These are phyloP conservation scores for Entonaema liquescens DNA, from an alignment of 495 filamentous ascomycete species.

Conservation along the genomic window DNA sequence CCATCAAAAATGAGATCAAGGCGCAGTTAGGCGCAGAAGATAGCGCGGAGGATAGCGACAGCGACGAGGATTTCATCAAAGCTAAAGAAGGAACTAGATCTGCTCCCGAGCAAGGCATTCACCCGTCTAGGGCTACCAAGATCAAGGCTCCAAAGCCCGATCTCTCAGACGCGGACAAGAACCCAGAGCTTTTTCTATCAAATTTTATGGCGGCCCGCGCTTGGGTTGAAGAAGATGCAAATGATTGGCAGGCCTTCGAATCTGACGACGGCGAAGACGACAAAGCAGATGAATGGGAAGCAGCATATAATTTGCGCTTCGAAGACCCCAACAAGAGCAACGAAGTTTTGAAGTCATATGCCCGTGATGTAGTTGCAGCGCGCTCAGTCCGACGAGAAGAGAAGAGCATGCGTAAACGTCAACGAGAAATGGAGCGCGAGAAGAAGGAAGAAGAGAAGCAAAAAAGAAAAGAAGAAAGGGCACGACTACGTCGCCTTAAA, in stretches of 20 bases:
- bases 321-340: constrained; percentile 88
- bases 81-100: constrained; percentile 48
- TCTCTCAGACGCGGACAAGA: constrained; percentile 81
- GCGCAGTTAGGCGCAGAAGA: constrained; percentile 59
- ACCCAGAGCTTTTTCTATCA: constrained; percentile 88
- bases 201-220: constrained; percentile 90
- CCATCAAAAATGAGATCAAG: constrained; percentile 82
- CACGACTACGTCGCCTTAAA: constrained; percentile 83
- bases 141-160: constrained; percentile 66
- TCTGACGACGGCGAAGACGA: constrained; percentile 89
- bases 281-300: constrained; percentile 84
- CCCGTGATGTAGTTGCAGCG: constrained; percentile 80
- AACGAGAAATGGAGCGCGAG: constrained; percentile 76
- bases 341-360: constrained; percentile 83
- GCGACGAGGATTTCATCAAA: constrained; percentile 77
- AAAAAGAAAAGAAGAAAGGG: constrained; percentile 80
- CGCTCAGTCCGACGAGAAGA: constrained; percentile 87
- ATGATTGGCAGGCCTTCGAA: constrained; percentile 78
- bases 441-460: constrained; percentile 81
- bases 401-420: constrained; percentile 74
- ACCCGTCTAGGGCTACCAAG: constrained; percentile 57
- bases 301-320: constrained; percentile 96
- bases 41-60: constrained; percentile 67
- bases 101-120: constrained; percentile 45
- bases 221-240: constrained; percentile 74